phyloP scores from a whole-genome alignment of 768 basidiomycete genomes.

The Serendipita sp. region DNA sequence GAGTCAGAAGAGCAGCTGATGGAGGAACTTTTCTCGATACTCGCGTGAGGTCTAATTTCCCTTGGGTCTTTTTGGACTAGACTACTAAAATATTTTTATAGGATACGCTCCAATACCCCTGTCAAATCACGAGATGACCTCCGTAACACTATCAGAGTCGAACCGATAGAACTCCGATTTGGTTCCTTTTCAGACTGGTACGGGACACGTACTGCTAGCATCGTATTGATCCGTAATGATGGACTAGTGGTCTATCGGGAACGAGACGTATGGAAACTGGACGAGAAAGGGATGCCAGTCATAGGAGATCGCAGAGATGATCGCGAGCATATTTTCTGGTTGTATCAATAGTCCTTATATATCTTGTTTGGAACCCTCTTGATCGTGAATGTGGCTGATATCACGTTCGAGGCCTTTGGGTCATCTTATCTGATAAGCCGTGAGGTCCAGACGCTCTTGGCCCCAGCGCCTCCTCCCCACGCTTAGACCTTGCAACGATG shows the following conservation, averaged over 20 bases:
- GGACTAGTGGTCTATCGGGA: slow-evolving; percentile 55
- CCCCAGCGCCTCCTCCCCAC: background rate
- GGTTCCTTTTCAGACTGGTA: slow-evolving; percentile 23
- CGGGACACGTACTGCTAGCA: slow-evolving; percentile 60
- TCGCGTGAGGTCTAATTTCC: slow-evolving; percentile 40
- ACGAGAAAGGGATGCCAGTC: background rate
- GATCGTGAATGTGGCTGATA: background rate
- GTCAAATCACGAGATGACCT: background rate
- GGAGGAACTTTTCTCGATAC: slow-evolving; percentile 44
- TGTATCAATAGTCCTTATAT: background rate
- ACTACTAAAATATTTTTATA: background rate
- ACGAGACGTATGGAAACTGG: slow-evolving; percentile 46
- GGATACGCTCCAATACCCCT: background rate
- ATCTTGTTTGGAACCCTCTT: background rate
- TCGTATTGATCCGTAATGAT: slow-evolving; percentile 45
- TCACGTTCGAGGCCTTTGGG: no score
- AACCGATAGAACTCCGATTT: background rate
- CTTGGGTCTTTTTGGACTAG: background rate
- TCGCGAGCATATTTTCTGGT: background rate
- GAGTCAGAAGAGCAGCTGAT: slow-evolving; percentile 38
- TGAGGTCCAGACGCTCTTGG: background rate
- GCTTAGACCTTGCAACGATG: background rate
- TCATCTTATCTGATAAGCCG: background rate
- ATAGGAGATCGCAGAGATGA: background rate
- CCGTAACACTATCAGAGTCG: background rate